Conservation (phyloP, 1,284 basidiomycete species). For the Sanghuangporus weigelae region DNA sequence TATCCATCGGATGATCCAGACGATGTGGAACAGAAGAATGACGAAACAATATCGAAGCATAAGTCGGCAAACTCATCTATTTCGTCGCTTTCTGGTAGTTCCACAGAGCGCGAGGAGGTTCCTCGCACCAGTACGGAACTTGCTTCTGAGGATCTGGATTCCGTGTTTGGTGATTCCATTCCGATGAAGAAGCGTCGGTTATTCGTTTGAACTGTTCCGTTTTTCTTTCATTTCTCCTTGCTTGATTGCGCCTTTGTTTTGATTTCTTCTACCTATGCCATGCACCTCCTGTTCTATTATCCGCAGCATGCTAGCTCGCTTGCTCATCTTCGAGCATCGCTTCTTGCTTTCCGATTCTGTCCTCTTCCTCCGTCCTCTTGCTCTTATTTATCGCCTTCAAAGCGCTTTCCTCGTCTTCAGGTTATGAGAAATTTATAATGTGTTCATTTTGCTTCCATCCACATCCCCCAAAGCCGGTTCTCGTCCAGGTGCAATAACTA, state of each 20-base stretch:
- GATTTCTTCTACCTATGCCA: not conserved
- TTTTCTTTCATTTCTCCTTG: not conserved
- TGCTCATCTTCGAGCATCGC: not conserved
- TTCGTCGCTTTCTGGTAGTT: not conserved
- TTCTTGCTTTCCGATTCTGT: not conserved
- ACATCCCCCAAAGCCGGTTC: not conserved
- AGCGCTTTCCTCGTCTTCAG: not conserved
- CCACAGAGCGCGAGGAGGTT: not conserved
- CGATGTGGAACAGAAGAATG: not conserved
- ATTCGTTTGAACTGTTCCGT: not conserved
- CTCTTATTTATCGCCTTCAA: constrained; percentile 9
- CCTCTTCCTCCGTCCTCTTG: not conserved
- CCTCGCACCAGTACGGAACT: not conserved
- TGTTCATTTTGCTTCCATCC: not conserved
- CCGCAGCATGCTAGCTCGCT: not conserved
- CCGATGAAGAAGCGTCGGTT: constrained; percentile 7
- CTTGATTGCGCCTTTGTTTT: not conserved
- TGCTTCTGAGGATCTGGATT: not conserved
- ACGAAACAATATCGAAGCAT: not conserved
- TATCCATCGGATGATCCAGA: not conserved
- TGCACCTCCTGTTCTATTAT: not conserved
- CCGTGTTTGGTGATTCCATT: not conserved
- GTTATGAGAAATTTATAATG: constrained; percentile 7
- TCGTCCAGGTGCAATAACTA: not conserved
- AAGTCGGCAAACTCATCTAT: not conserved